These are phyloP conservation scores for Beauveria pseudobassiana DNA, from an alignment of 2,329 filamentous ascomycete genomes.

Conservation along the genomic window DNA sequence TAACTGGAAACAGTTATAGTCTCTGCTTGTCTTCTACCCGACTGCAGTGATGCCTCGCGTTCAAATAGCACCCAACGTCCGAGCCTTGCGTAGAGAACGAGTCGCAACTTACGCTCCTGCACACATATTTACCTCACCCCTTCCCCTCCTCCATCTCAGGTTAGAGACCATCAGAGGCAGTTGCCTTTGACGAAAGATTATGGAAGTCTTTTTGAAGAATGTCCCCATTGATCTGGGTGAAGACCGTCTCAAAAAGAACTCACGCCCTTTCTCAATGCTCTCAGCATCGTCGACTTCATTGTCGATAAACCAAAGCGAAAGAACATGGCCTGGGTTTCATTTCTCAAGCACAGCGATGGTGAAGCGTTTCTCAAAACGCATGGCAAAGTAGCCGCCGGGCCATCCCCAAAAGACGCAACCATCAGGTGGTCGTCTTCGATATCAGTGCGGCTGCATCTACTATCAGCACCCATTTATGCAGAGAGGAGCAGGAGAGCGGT, in stretches of 20 bases:
- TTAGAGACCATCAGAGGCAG: not conserved
- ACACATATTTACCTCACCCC: not conserved
- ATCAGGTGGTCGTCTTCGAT: constrained; percentile 7
- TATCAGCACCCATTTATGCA: constrained; percentile 22
- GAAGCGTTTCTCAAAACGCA: constrained; percentile 34
- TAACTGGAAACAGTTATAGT: too few relatives aligned
- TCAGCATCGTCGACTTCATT: constrained; percentile 35
- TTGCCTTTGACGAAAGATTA: constrained; percentile 16
- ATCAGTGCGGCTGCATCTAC: constrained; percentile 24
- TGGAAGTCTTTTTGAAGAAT: constrained; percentile 39
- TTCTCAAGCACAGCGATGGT: constrained; percentile 33
- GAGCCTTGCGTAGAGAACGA: too few relatives aligned
- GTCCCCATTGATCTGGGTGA: constrained; percentile 35
- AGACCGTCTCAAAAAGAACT: constrained; percentile 31
- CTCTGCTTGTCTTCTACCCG: too few relatives aligned
- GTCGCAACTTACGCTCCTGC: not conserved
- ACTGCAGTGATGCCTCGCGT: too few relatives aligned
- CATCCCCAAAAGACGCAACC: not conserved
- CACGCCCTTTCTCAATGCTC: constrained; percentile 27
- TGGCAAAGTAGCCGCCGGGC: constrained; percentile 18
- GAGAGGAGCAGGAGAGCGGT: constrained; percentile 26
- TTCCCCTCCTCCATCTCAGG: not conserved
- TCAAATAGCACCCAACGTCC: too few relatives aligned
- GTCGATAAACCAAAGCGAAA: constrained; percentile 34
- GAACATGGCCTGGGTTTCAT: constrained; percentile 32